A percentile compares a stretch with the other conserved stretches of the same genome.
Conservation (phyloP, 148 eudicot genomes). For the Mesembryanthemum crystallinum region DNA sequence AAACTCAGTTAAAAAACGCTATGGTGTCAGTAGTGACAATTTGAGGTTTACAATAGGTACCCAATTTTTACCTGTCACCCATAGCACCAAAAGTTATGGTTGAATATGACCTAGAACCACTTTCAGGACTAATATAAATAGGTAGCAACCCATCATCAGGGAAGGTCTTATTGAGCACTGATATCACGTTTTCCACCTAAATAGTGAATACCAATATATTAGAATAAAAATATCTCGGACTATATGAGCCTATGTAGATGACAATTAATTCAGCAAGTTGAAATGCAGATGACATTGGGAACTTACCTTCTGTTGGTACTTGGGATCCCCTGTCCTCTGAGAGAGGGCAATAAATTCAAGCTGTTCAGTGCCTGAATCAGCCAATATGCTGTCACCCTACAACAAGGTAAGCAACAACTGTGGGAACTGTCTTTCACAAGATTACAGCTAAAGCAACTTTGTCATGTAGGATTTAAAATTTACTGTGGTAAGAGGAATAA, state of each 20-base stretch:
- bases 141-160: conserved; percentile 92
- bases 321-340: conserved; percentile 91
- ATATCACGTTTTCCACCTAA: conserved; percentile 85
- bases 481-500: no score
- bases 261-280: background rate
- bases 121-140: conserved; percentile 76
- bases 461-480: no score
- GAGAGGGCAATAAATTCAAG: conserved; percentile 98
- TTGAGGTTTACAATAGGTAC: background rate
- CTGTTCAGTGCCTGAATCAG: conserved; percentile 99
- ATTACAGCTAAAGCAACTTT: background rate
- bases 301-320: conserved; percentile 89
- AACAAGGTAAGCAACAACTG: background rate
- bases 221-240: background rate
- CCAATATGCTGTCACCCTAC: conserved; percentile 91
- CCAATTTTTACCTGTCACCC: conserved; percentile 87
- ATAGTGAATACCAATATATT: conserved; percentile 13
- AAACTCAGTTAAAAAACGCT: background rate
- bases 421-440: background rate
- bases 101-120: conserved; percentile 60
- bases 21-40: background rate
- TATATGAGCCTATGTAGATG: background rate
- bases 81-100: conserved; percentile 98
- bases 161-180: conserved; percentile 75
- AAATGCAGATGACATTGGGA: background rate